phyloP scores from a whole-genome alignment of 768 basidiomycete genomes.

The Albatrellus ellisii region DNA sequence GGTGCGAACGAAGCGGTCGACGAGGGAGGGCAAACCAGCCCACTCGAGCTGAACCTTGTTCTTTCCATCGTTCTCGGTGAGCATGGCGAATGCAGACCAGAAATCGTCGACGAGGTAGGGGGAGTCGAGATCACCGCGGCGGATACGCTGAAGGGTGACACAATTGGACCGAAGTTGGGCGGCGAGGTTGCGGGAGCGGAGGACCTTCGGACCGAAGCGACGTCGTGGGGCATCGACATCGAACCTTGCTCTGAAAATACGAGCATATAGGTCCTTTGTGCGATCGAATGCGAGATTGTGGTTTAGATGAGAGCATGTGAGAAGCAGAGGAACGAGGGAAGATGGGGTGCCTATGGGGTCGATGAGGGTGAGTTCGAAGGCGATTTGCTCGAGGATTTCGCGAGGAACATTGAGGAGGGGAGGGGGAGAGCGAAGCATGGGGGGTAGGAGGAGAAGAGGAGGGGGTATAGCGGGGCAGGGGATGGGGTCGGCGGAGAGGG shows the following conservation, averaged over 20 bases:
- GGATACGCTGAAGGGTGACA: conserved; percentile 19
- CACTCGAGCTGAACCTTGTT: conserved; percentile 42
- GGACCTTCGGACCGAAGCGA: conserved; percentile 29
- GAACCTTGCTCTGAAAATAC: conserved; percentile 44
- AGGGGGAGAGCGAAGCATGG: conserved; percentile 1
- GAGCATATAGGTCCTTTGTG: conserved; percentile 32
- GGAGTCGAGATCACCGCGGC: conserved; percentile 19
- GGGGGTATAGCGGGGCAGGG: conserved; percentile 1
- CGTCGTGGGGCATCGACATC: conserved; percentile 38
- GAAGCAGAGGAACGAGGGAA: conserved; percentile 34
- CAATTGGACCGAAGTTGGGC: conserved; percentile 28
- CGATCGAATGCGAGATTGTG: conserved; percentile 19
- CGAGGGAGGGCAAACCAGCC: conserved; percentile 34
- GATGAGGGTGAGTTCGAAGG: conserved; percentile 30
- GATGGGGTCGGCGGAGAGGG: conserved; percentile 5
- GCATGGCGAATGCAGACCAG: conserved; percentile 38
- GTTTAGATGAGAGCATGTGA: conserved; percentile 28
- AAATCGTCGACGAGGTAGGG: conserved; percentile 25
- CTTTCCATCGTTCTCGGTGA: conserved; percentile 56
- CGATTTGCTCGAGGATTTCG: conserved; percentile 39
- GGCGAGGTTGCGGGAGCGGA: conserved; percentile 25
- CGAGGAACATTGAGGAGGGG: conserved; percentile 21
- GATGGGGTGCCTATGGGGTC: conserved; percentile 33
- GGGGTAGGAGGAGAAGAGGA: background rate
- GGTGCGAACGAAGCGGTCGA: conserved; percentile 30